These are phyloP conservation scores for Anethum foeniculum DNA, from an alignment of 140 eudicot genomes.

Conservation along the genomic window DNA sequence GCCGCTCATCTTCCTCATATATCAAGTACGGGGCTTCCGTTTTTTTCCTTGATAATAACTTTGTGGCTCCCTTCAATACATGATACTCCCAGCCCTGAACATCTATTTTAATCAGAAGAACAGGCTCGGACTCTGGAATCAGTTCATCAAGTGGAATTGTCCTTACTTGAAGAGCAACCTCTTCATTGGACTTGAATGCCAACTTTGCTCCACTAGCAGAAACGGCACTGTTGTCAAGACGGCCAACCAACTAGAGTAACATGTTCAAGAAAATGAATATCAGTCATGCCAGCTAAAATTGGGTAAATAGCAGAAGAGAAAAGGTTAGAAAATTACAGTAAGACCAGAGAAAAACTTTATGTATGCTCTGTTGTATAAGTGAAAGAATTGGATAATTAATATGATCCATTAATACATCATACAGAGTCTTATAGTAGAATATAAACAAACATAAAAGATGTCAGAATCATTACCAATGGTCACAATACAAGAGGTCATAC, in stretches of 20 bases:
- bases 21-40: conserved; percentile 86
- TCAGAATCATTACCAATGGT: not conserved
- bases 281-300: not conserved
- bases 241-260: conserved; percentile 68
- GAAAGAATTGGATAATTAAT: not conserved
- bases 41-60: conserved; percentile 72
- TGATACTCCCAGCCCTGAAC: conserved; percentile 99
- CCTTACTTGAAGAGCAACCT: conserved; percentile 65
- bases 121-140: conserved; percentile 56
- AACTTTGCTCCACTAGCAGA: conserved; percentile 93
- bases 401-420: not conserved
- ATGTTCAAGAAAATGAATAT: not conserved
- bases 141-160: conserved; percentile 76
- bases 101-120: conserved; percentile 74
- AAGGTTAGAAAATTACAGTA: not conserved
- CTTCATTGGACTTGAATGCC: conserved; percentile 98
- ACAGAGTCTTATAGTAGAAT: not conserved
- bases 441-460: not conserved
- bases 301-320: not conserved
- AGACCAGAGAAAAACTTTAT: not conserved
- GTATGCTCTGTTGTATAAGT: not conserved
- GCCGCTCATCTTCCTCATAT: conserved; percentile 93
- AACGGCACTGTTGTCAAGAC: conserved; percentile 95
- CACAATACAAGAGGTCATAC: not conserved
- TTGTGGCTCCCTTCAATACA: conserved; percentile 80